These are phyloP conservation scores for Penicillium sp. DNA, from an alignment of 2,329 filamentous ascomycete genomes.

Conservation along the genomic window DNA sequence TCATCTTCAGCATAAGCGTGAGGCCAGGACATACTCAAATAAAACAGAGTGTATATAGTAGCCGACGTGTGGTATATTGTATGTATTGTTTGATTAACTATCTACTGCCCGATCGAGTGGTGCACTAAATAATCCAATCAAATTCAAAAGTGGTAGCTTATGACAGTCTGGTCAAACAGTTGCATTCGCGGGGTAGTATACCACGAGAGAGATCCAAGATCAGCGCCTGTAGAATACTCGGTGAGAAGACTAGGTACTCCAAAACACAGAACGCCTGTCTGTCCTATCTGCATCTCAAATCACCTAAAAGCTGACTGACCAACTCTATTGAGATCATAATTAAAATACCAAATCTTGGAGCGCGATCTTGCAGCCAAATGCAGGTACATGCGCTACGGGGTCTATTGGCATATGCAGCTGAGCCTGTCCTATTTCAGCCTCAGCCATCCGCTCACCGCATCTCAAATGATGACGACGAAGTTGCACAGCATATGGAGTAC, in stretches of 20 bases:
- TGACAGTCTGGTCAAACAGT: background rate
- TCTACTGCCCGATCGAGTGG: background rate
- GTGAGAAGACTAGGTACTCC: background rate
- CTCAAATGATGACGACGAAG: slow-evolving; percentile 1
- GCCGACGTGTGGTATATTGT: background rate
- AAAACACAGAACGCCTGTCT: background rate
- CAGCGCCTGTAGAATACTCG: background rate
- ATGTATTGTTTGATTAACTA: no score
- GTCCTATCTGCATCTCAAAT: background rate
- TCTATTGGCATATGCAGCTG: slow-evolving; percentile 12
- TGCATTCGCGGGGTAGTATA: background rate
- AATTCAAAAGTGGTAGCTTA: background rate
- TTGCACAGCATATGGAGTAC: slow-evolving; percentile 3
- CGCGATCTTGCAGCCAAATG: slow-evolving; percentile 13
- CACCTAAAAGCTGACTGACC: slow-evolving; percentile 12
- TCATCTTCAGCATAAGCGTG: background rate
- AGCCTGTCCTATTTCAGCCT: slow-evolving; percentile 13
- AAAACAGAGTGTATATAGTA: background rate
- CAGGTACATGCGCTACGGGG: slow-evolving; percentile 20
- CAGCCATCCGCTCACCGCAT: slow-evolving; percentile 1
- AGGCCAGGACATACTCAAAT: background rate
- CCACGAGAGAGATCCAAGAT: background rate
- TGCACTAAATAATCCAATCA: background rate
- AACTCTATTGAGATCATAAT: slow-evolving; percentile 10
- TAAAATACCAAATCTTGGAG: slow-evolving; percentile 2